A percentile compares a stretch with the other conserved stretches of the same genome.
Evolutionary conservation across 2,329 filamentous ascomycete species (phyloP).

Genomic region (Botrytis aclada): DNA sequence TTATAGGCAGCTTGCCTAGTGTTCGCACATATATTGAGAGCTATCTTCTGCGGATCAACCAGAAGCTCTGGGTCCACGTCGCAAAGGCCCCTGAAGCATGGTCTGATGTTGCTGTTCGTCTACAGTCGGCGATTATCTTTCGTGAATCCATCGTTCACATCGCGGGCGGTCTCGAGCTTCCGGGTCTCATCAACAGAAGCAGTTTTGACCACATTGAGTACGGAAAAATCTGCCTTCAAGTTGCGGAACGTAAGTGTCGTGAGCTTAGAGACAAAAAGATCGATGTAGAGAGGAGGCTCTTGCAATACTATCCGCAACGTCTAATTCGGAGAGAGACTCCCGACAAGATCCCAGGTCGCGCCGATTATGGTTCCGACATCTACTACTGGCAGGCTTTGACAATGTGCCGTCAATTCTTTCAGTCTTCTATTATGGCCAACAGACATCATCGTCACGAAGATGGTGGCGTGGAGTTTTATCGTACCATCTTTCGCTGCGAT

Average conservation of each 20-base stretch:
- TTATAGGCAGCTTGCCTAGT: slow-evolving; percentile 22
- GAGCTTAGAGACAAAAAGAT: slow-evolving; percentile 31
- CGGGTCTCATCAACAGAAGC: slow-evolving; percentile 21
- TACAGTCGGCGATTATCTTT: slow-evolving; percentile 35
- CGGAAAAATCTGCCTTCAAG: slow-evolving; percentile 19
- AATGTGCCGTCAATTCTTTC: slow-evolving; percentile 30
- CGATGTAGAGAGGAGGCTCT: slow-evolving; percentile 26
- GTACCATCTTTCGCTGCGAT: slow-evolving; percentile 24
- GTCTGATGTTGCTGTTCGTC: slow-evolving; percentile 29
- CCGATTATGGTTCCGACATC: slow-evolving; percentile 33
- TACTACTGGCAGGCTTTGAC: slow-evolving; percentile 33
- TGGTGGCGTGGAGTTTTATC: slow-evolving; percentile 33
- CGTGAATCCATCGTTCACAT: slow-evolving; percentile 34
- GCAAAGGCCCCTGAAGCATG: slow-evolving; percentile 26
- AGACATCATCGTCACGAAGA: slow-evolving; percentile 29
- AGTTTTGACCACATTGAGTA: slow-evolving; percentile 14
- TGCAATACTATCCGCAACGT: slow-evolving; percentile 28
- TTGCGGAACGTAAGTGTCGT: slow-evolving; percentile 27
- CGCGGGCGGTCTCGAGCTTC: slow-evolving; percentile 27
- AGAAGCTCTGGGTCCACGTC: slow-evolving; percentile 32
- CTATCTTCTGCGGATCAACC: slow-evolving; percentile 30
- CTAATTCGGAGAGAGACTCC: slow-evolving; percentile 26
- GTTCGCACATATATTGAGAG: slow-evolving; percentile 30
- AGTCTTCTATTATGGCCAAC: slow-evolving; percentile 21
- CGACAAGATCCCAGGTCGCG: slow-evolving; percentile 27